Evolutionary conservation across 495 filamentous ascomycete genomes (phyloP).

Genomic region (Neurospora tetraspora): DNA sequence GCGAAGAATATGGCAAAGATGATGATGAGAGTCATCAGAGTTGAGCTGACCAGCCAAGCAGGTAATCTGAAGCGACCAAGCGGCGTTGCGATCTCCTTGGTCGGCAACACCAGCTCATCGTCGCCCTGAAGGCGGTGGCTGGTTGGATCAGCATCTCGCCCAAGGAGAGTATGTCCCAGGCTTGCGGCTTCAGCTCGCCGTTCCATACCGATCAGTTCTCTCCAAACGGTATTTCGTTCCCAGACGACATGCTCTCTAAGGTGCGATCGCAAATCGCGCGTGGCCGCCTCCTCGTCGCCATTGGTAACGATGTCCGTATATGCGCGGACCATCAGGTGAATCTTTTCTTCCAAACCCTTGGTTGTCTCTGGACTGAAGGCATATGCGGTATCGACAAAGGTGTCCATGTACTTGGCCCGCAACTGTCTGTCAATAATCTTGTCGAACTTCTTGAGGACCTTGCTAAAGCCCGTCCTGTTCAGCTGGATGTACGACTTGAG

Average conservation of each 20-base stretch:
- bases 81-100: constrained; percentile 70
- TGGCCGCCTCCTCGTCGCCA: constrained; percentile 63
- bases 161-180: constrained; percentile 75
- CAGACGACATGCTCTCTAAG: constrained; percentile 96
- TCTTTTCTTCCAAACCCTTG: constrained; percentile 56
- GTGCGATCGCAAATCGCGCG: constrained; percentile 79
- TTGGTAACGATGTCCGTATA: constrained; percentile 77
- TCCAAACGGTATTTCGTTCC: constrained; percentile 98
- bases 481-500: constrained; percentile 93
- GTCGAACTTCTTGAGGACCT: constrained; percentile 97
- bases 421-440: constrained; percentile 82
- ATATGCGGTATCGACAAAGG: constrained; percentile 60
- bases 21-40: constrained; percentile 64
- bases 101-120: constrained; percentile 36
- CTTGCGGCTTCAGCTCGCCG: constrained; percentile 92
- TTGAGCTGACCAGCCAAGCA: constrained; percentile 70
- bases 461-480: constrained; percentile 91
- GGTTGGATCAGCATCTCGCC: constrained; percentile 57
- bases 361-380: constrained; percentile 67
- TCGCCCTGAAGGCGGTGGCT: constrained; percentile 76
- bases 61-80: constrained; percentile 68
- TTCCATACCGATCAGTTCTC: constrained; percentile 98
- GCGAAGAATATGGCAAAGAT: constrained; percentile 64
- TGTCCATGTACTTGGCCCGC: constrained; percentile 61
- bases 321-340: constrained; percentile 59